Conservation (phyloP, 2,329 filamentous ascomycete genomes). For the Drechslerella coelobrocha region DNA sequence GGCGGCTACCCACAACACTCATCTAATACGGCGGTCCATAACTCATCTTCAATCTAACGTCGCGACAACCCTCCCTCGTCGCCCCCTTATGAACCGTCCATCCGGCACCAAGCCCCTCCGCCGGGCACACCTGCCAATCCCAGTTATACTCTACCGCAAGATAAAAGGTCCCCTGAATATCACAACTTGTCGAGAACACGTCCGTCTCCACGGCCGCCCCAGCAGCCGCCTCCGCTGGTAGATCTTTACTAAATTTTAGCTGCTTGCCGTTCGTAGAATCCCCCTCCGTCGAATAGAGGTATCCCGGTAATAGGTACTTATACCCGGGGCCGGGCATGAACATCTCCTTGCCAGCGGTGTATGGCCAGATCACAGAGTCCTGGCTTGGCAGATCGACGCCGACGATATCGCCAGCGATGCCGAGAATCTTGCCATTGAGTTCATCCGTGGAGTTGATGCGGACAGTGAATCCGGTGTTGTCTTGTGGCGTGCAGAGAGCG, state of each 20-base stretch:
- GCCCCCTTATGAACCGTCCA: conserved; percentile 36
- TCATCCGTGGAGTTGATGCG: conserved; percentile 47
- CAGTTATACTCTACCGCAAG: conserved; percentile 31
- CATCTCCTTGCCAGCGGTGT: conserved; percentile 16
- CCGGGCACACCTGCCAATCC: conserved; percentile 36
- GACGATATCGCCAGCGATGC: conserved; percentile 19
- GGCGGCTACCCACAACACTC: no score
- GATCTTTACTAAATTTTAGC: conserved; percentile 37
- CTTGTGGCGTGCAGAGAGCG: conserved; percentile 40
- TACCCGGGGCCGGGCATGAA: conserved; percentile 44
- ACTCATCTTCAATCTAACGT: conserved; percentile 44
- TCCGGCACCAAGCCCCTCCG: neutral
- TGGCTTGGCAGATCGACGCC: conserved; percentile 37
- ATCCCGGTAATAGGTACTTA: conserved; percentile 40
- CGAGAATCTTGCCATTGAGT: conserved; percentile 37
- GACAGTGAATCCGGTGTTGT: conserved; percentile 40
- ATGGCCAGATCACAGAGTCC: conserved; percentile 45
- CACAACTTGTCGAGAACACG: conserved; percentile 44
- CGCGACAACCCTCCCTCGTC: conserved; percentile 22
- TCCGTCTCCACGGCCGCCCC: conserved; percentile 11
- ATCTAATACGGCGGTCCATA: conserved; percentile 42
- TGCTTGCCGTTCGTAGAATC: conserved; percentile 8
- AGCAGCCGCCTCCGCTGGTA: conserved; percentile 5
- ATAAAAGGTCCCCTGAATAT: conserved; percentile 37
- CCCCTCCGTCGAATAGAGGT: conserved; percentile 15